A percentile compares a stretch with the other conserved stretches of the same genome.
Conservation (phyloP, 2,329 filamentous ascomycete species). For the Trichoderma atrobrunneum region DNA sequence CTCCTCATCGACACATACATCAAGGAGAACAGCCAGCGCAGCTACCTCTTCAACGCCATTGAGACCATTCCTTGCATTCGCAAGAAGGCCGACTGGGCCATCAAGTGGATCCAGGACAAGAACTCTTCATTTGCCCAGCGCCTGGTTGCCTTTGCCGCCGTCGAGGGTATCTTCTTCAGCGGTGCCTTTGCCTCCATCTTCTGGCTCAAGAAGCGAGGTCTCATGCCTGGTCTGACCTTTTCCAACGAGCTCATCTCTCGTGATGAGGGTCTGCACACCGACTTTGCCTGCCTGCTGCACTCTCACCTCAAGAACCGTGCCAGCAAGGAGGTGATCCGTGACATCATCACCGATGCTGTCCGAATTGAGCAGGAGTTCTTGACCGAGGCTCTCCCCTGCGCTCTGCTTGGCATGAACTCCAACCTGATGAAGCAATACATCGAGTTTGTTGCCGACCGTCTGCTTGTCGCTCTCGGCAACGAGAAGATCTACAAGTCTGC, state of each 20-base stretch:
- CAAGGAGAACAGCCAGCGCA: slow-evolving; percentile 92
- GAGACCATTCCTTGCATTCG: slow-evolving; percentile 98
- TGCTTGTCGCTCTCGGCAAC: slow-evolving; percentile 90
- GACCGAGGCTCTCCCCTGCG: slow-evolving; percentile 89
- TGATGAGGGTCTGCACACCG: slow-evolving; percentile 98
- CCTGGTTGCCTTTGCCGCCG: slow-evolving; percentile 92
- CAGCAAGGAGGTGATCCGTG: slow-evolving; percentile 72
- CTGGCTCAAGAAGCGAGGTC: slow-evolving; percentile 99
- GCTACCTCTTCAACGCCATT: slow-evolving; percentile 96
- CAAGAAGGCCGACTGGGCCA: slow-evolving; percentile 98
- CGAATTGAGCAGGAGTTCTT: slow-evolving; percentile 96
- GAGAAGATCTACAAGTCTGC: slow-evolving; percentile 86
- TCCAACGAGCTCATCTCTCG: slow-evolving; percentile 99
- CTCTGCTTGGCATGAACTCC: slow-evolving; percentile 95
- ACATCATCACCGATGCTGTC: slow-evolving; percentile 93
- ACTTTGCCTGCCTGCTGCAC: slow-evolving; percentile 96
- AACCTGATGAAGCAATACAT: slow-evolving; percentile 99
- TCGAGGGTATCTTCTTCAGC: slow-evolving; percentile 99
- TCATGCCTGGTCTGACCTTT: slow-evolving; percentile 98
- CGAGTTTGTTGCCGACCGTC: slow-evolving; percentile 96
- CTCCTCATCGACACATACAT: slow-evolving; percentile 99
- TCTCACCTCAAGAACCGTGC: slow-evolving; percentile 95
- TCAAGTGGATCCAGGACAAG: slow-evolving; percentile 91
- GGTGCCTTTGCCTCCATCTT: slow-evolving; percentile 99
- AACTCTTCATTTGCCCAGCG: slow-evolving; percentile 93